These are phyloP conservation scores for Arthroderma sp. DNA, from an alignment of 2,329 filamentous ascomycete species.

Conservation along the genomic window DNA sequence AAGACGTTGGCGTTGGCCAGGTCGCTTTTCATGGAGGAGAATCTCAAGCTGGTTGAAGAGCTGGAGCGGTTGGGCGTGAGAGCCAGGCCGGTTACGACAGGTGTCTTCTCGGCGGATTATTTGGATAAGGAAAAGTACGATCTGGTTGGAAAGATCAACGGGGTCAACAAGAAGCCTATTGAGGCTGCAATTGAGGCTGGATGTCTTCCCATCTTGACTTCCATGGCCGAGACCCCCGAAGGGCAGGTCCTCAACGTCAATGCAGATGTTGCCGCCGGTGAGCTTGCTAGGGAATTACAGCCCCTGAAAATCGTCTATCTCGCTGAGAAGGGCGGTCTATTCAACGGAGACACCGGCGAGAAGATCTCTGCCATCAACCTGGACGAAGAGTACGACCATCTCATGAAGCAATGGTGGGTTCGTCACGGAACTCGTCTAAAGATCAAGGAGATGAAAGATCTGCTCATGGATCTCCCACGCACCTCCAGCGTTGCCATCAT, in stretches of 20 bases:
- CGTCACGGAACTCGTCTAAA: slow-evolving; percentile 89
- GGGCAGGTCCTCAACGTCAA: slow-evolving; percentile 96
- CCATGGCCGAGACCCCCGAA: slow-evolving; percentile 86
- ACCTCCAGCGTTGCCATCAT: slow-evolving; percentile 96
- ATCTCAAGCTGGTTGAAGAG: slow-evolving; percentile 77
- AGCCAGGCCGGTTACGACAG: slow-evolving; percentile 75
- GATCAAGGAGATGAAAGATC: slow-evolving; percentile 94
- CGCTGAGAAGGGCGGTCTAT: slow-evolving; percentile 94
- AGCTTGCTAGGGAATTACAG: slow-evolving; percentile 76
- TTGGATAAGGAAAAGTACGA: slow-evolving; percentile 94
- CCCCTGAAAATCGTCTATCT: slow-evolving; percentile 96
- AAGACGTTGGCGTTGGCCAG: slow-evolving; percentile 86
- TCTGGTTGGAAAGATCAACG: slow-evolving; percentile 86
- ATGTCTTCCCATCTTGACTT: slow-evolving; percentile 85
- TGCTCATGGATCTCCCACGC: slow-evolving; percentile 75
- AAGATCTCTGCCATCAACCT: slow-evolving; percentile 97
- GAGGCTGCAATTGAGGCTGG: slow-evolving; percentile 83
- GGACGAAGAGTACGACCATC: slow-evolving; percentile 84
- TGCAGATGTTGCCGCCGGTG: slow-evolving; percentile 88
- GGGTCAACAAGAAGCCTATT: slow-evolving; percentile 81
- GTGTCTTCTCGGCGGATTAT: slow-evolving; percentile 87
- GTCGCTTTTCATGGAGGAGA: slow-evolving; percentile 90
- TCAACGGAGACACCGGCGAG: slow-evolving; percentile 83
- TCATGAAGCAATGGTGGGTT: slow-evolving; percentile 93
- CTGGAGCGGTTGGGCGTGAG: slow-evolving; percentile 82